phyloP scores from a whole-genome alignment of 805 yeast species.

The Yarrowia sp. region DNA sequence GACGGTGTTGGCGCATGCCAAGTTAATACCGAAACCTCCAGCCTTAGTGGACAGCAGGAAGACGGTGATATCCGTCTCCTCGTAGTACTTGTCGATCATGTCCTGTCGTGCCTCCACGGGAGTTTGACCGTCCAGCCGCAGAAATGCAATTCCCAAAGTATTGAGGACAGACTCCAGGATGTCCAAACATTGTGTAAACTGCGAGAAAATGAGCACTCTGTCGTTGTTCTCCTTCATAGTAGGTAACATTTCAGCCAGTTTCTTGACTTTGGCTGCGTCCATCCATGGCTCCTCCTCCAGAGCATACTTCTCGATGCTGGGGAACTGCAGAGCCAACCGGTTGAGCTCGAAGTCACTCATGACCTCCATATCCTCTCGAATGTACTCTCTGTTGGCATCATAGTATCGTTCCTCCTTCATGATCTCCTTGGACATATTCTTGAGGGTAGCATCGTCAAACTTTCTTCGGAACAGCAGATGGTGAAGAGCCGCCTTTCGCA shows the following conservation, averaged over 20 bases:
- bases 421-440: conserved; percentile 70
- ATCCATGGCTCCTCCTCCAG: conserved; percentile 55
- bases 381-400: conserved; percentile 71
- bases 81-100: conserved; percentile 82
- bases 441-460: conserved; percentile 55
- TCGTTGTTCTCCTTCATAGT: conserved; percentile 53
- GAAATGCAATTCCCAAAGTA: conserved; percentile 59
- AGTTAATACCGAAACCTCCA: conserved; percentile 97
- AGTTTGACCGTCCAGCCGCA: conserved; percentile 91
- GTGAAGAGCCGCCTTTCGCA: conserved; percentile 90
- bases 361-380: conserved; percentile 89
- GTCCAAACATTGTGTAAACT: conserved; percentile 89
- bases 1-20: conserved; percentile 92
- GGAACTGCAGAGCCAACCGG: conserved; percentile 63
- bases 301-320: conserved; percentile 52
- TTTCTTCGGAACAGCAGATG: conserved; percentile 74
- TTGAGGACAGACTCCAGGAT: conserved; percentile 75
- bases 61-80: conserved; percentile 75
- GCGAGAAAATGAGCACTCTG: conserved; percentile 78
- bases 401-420: conserved; percentile 76
- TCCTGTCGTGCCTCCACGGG: conserved; percentile 91
- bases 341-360: conserved; percentile 92
- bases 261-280: conserved; percentile 71
- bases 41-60: conserved; percentile 91
- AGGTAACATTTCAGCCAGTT: conserved; percentile 56